Evolutionary conservation across 73 alveolate species (phyloP).

Genomic region (Stentor roeselii): DNA sequence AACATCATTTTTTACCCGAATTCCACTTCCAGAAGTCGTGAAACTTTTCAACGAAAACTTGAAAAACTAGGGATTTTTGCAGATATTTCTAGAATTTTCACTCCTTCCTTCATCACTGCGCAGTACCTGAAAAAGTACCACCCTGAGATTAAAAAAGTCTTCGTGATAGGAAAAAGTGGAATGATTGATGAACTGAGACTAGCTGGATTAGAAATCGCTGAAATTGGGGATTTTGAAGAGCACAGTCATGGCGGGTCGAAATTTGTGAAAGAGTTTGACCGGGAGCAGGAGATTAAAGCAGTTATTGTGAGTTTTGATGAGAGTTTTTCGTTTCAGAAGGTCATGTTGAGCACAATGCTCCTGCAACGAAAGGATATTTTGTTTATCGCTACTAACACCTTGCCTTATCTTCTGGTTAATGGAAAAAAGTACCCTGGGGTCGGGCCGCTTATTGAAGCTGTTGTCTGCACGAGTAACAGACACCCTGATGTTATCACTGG

Average conservation of each 20-base stretch:
- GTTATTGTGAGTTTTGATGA: conserved; percentile 24
- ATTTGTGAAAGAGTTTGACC: not conserved
- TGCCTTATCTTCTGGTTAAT: not conserved
- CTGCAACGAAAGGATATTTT: not conserved
- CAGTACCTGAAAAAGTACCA: not conserved
- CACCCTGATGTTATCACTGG: not conserved
- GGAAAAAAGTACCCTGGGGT: conserved; percentile 29
- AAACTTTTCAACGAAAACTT: not conserved
- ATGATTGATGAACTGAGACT: not conserved
- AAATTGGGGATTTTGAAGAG: conserved; percentile 8
- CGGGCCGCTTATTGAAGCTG: not conserved
- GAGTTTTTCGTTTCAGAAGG: not conserved
- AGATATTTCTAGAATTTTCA: not conserved
- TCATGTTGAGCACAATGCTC: not conserved
- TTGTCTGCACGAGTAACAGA: not conserved
- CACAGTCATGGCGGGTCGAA: not conserved
- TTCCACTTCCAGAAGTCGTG: not conserved
- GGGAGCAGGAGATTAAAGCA: not conserved
- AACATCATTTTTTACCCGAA: not conserved
- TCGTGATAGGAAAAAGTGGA: not conserved
- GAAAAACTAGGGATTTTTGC: not conserved
- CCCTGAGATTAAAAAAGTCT: conserved; percentile 22
- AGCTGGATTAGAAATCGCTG: not conserved
- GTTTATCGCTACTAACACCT: not conserved
- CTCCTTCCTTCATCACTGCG: conserved; percentile 4